Percentiles rank a stretch among this genome's conserved stretches.
These are phyloP conservation scores for Keithomyces neogunnii DNA, from an alignment of 2,329 filamentous ascomycete species.

Conservation along the genomic window DNA sequence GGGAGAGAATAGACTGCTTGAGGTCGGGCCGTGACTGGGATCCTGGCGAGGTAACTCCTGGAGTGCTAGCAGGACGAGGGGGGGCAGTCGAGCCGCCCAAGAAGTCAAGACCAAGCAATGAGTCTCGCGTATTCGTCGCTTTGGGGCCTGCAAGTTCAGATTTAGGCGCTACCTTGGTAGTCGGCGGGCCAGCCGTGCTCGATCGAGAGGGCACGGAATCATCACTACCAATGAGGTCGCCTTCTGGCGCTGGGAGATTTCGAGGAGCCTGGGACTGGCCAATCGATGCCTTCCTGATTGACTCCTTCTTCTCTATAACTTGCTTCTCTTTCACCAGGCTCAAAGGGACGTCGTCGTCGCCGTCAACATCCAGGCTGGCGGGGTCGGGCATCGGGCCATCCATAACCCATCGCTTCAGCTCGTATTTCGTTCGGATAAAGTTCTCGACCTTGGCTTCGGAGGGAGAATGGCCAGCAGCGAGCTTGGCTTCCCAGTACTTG, in stretches of 20 bases:
- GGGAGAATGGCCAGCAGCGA: conserved; percentile 82
- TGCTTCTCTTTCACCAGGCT: conserved; percentile 60
- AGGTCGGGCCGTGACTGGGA: conserved; percentile 79
- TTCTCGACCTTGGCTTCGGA: conserved; percentile 99
- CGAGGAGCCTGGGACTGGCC: conserved; percentile 30
- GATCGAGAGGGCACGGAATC: conserved; percentile 61
- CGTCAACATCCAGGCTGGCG: conserved; percentile 72
- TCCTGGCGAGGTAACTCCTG: conserved; percentile 50
- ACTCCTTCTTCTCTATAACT: conserved; percentile 50
- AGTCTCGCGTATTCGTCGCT: conserved; percentile 72
- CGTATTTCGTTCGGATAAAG: conserved; percentile 98
- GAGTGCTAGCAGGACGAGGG: conserved; percentile 75
- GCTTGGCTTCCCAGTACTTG: conserved; percentile 97
- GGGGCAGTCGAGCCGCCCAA: conserved; percentile 67
- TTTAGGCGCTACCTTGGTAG: conserved; percentile 49
- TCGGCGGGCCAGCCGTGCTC: conserved; percentile 61
- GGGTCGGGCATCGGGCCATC: conserved; percentile 92
- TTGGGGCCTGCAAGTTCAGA: conserved; percentile 57
- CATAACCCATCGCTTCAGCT: conserved; percentile 99
- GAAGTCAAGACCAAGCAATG: conserved; percentile 86
- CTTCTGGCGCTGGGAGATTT: conserved; percentile 36
- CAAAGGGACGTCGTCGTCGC: conserved; percentile 70
- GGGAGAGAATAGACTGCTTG: conserved; percentile 93
- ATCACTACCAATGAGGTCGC: conserved; percentile 78
- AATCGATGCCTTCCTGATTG: conserved; percentile 51